A percentile compares a stretch with the other conserved stretches of the same genome.
Evolutionary conservation across 148 eudicot genomes (phyloP).

Genomic region (Spergularia bocconei): DNA sequence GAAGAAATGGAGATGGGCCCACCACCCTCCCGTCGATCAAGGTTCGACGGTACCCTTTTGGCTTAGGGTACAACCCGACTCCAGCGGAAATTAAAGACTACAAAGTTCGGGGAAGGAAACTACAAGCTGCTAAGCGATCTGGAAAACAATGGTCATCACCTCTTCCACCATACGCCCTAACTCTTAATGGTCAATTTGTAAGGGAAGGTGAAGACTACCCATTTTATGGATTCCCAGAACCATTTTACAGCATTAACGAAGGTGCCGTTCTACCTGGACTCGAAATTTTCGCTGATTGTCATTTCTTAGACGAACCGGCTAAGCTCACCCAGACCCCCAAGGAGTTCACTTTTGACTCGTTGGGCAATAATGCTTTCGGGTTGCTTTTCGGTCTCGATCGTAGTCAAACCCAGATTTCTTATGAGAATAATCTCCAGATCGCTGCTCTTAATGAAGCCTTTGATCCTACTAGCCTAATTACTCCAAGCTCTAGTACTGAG

Average conservation of each 20-base stretch:
- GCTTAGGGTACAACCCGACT: neutral
- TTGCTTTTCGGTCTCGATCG: too few relatives aligned
- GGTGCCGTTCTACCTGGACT: neutral
- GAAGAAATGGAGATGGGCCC: neutral
- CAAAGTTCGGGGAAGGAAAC: neutral
- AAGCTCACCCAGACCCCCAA: neutral
- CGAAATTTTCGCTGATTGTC: neutral
- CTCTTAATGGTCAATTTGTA: neutral
- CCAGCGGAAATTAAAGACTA: neutral
- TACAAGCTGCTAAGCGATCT: too few relatives aligned
- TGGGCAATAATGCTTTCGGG: too few relatives aligned
- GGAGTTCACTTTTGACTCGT: too few relatives aligned
- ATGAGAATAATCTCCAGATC: too few relatives aligned
- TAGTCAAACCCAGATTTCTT: too few relatives aligned
- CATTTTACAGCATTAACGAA: neutral
- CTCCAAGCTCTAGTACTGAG: too few relatives aligned
- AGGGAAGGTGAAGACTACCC: neutral
- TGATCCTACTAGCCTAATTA: too few relatives aligned
- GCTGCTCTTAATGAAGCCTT: too few relatives aligned
- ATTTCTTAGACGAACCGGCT: neutral
- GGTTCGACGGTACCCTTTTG: too few relatives aligned
- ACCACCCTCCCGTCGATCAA: neutral
- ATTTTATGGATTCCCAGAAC: neutral
- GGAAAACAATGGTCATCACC: neutral
- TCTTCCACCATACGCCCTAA: neutral